These are phyloP conservation scores for Trypanosoma vivax DNA, from an alignment of 208 protist species.

Conservation along the genomic window DNA sequence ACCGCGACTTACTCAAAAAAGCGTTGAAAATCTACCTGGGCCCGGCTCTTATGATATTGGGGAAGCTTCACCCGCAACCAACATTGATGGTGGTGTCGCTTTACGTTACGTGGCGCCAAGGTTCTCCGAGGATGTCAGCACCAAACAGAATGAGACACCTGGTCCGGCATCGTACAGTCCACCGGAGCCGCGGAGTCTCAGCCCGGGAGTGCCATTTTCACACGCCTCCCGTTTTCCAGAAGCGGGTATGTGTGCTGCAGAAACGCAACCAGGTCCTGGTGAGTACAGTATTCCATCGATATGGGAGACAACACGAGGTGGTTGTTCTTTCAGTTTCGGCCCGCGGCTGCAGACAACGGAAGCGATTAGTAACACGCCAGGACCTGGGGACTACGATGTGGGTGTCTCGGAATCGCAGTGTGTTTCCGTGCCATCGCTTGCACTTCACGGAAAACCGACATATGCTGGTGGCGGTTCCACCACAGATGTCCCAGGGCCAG, in stretches of 20 bases:
- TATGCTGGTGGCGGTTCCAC: background rate
- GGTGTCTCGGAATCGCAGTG: background rate
- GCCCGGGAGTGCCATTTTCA: constrained; percentile 6
- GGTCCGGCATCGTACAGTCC: constrained; percentile 18
- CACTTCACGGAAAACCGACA: constrained; percentile 2
- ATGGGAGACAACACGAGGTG: constrained; percentile 1
- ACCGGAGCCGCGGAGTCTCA: background rate
- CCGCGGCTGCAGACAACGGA: background rate
- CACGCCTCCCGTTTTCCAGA: constrained; percentile 14
- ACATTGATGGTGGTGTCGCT: constrained; percentile 14
- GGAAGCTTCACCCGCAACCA: background rate
- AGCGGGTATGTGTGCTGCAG: background rate
- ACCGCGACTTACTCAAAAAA: constrained; percentile 12
- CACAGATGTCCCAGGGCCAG: constrained; percentile 26
- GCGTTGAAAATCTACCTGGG: constrained; percentile 4
- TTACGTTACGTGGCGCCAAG: constrained; percentile 16
- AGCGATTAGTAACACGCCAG: constrained; percentile 4
- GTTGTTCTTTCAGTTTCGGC: constrained; percentile 21
- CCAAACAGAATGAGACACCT: constrained; percentile 8
- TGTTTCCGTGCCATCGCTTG: background rate
- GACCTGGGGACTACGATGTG: constrained; percentile 22
- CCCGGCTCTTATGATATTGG: constrained; percentile 15
- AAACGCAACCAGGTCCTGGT: constrained; percentile 14
- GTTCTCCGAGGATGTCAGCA: constrained; percentile 1
- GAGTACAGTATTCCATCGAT: constrained; percentile 27